Evolutionary conservation across 108 stramenopile genomes (phyloP).

Genomic region (Fragilaria radians): DNA sequence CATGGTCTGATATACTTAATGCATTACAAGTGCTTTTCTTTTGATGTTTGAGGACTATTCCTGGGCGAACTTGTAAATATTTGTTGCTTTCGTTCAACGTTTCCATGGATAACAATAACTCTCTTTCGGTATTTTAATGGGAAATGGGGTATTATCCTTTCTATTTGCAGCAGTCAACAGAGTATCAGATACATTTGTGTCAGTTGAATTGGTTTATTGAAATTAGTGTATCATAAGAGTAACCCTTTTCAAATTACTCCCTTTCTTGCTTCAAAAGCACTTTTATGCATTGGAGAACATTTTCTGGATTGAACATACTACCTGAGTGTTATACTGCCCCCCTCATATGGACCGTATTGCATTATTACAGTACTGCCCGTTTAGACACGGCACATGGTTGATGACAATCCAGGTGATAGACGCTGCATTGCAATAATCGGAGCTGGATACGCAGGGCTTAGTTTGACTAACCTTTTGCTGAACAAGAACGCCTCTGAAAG

Average conservation of each 20-base stretch:
- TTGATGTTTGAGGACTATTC: not conserved
- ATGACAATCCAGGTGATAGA: no score
- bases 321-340: no score
- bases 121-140: not conserved
- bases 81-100: not conserved
- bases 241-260: no score
- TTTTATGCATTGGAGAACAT: no score
- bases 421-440: slow-evolving; percentile 13
- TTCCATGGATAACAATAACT: not conserved
- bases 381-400: no score
- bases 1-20: no score
- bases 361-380: no score
- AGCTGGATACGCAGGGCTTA: slow-evolving; percentile 12
- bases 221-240: no score
- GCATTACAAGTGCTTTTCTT: not conserved
- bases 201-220: no score
- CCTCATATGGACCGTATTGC: no score
- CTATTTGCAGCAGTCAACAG: not conserved
- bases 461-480: slow-evolving; percentile 5
- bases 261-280: no score
- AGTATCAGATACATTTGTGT: not conserved
- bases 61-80: not conserved
- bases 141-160: not conserved
- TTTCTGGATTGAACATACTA: no score
- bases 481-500: slow-evolving; percentile 1